Base-by-base conservation (phyloP, 2,329 filamentous ascomycete species). In the Colletotrichum lentis region DNA sequence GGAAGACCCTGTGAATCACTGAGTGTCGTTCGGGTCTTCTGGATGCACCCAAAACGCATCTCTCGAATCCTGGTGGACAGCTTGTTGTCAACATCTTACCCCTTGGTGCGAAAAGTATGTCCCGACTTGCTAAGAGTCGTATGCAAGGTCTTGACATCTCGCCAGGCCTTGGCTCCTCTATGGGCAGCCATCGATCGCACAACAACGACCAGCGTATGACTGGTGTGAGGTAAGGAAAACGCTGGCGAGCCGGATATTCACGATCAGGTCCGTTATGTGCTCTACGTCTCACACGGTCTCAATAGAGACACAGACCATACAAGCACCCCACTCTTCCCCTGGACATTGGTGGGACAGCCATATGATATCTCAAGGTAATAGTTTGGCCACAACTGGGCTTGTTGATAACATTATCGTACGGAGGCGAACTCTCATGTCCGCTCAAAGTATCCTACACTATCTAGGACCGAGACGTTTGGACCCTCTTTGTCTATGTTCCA, bases 401-500 rank as follows among this genome's bases (percentile, higher is more conserved):
- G 16, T 22, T 49, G 20, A 31, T 62, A 62, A 66, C 49, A 55
- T 62, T 62, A 66, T 66, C 63, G 22, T 56, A 49, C 49, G 31
- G 27, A 66, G 50, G 57, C 43, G 39, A 41, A 52, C 24, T 24
- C 14, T 37, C 24, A 22, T n/a, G 18, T 22, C 57, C 37, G 35
- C 57, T 50, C 31, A 12, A 20, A 37, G 47, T 66, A 62, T 66
- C 57, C 57, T 66, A 50, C 57, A 62, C 18, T 66, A 50, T 16
- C 44, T 20, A 16, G 53, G 20, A 27, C 41, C 37, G 16, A 27
- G 18, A 27, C n/a, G 24, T 37, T 20, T 41, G 31, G 62, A 11
- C 24, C 50, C 46, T 61, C 31, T 24, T 39, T 27, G 20, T n/a
- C 35, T 22, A 50, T 2, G 18, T 43, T 18, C 14, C 31, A 24